Conservation (phyloP, 2,329 filamentous ascomycete genomes). For the Fusarium sterilihyphosum region DNA sequence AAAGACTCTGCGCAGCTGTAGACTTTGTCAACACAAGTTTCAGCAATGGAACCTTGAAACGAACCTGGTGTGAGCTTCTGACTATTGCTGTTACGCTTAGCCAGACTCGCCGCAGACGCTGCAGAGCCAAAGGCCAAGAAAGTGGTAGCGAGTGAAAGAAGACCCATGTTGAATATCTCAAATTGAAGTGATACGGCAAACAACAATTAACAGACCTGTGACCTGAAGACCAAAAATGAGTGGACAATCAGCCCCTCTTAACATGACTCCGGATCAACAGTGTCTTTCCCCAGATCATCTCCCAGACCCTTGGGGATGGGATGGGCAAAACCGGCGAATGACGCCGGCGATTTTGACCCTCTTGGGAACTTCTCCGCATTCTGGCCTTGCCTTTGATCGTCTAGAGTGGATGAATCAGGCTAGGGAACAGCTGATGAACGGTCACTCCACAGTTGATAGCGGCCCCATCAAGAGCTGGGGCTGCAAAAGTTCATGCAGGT, state of each 20-base stretch:
- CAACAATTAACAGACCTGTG: neutral
- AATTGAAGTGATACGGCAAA: neutral
- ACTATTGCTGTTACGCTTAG: constrained; percentile 1
- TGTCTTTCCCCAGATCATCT: neutral
- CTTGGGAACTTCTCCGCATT: constrained; percentile 13
- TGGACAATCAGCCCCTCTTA: constrained; percentile 1
- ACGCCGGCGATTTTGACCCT: neutral
- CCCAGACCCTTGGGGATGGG: neutral
- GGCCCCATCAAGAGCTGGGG: neutral
- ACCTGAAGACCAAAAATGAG: neutral
- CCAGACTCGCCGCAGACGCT: constrained; percentile 1
- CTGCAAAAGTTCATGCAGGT: neutral
- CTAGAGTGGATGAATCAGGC: neutral
- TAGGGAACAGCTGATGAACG: constrained; percentile 1
- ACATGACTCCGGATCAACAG: neutral
- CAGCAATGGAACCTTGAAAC: fast-evolving
- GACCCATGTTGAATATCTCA: neutral
- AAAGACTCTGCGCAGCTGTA: constrained; percentile 1
- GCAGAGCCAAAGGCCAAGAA: constrained; percentile 5
- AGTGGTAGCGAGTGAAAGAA: constrained; percentile 15
- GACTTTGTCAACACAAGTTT: neutral
- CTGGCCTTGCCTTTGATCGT: neutral
- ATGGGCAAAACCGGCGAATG: constrained; percentile 20
- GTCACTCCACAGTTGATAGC: constrained; percentile 10
- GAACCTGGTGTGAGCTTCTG: constrained; percentile 7